These are phyloP conservation scores for Ocimum tenuiflorum DNA, from an alignment of 257 asterid species.

Conservation along the genomic window DNA sequence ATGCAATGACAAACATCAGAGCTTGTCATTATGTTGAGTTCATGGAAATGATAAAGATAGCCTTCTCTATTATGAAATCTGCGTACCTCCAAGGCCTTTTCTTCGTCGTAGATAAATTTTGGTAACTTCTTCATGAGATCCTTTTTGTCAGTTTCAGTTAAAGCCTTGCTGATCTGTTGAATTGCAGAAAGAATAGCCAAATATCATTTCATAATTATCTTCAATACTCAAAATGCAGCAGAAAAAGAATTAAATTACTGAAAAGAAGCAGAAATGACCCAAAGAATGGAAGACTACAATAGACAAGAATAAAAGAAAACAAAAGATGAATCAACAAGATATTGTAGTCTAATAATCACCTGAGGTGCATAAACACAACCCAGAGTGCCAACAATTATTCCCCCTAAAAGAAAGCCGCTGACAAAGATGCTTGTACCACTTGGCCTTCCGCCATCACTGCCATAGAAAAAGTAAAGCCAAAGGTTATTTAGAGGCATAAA, in stretches of 20 bases:
- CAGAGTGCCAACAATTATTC: slow-evolving; percentile 74
- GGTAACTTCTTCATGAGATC: slow-evolving; percentile 89
- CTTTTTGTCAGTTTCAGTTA: slow-evolving; percentile 72
- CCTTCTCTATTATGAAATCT: background rate
- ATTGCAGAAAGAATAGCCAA: slow-evolving; percentile 2
- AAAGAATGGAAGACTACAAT: background rate
- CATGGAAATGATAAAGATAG: background rate
- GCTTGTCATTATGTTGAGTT: background rate
- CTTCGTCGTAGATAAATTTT: slow-evolving; percentile 82
- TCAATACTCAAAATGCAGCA: slow-evolving; percentile 13
- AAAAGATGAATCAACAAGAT: slow-evolving; percentile 6
- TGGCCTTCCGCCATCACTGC: slow-evolving; percentile 63
- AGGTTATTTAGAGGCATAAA: background rate
- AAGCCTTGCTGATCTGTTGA: slow-evolving; percentile 69
- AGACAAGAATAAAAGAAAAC: background rate
- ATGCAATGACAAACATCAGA: background rate
- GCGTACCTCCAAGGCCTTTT: slow-evolving; percentile 74
- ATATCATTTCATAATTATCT: slow-evolving; percentile 1
- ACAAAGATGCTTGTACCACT: slow-evolving; percentile 49
- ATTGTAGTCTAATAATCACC: slow-evolving; percentile 33
- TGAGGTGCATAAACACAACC: slow-evolving; percentile 91
- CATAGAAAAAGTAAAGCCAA: slow-evolving; percentile 17
- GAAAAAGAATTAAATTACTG: background rate
- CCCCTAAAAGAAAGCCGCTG: slow-evolving; percentile 93
- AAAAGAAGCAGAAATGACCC: background rate